Evolutionary conservation across 805 yeast species (phyloP), one percentile per base, ranked within the genome.

Genomic region (Helenozyma baotianmanensis): DNA sequence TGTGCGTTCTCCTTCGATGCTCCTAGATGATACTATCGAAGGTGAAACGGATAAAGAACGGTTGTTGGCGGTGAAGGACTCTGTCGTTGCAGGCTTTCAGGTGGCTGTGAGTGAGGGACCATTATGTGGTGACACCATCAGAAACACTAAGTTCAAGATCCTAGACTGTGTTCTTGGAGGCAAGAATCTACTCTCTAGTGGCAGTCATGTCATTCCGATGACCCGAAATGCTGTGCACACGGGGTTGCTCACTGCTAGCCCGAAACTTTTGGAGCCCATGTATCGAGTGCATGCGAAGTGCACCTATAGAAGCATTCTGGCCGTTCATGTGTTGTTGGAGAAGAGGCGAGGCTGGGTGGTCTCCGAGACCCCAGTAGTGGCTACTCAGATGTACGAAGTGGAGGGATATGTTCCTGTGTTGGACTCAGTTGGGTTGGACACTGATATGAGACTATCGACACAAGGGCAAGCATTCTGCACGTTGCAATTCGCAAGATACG

Each of bases 21-120:
- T 76, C 15, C 36, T 74, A 11, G 85, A 90, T 54, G 97, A 90
- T 46, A 84, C 94, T 0, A 50, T 89, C 3, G 68, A 60, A 33
- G 78, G 68, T 18, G 92, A 83, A 36, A 80, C 81, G 1, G 83
- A 85, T 48, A 78, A 77, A 49, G 58, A 60, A 16, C 33, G 60
- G 9, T 47, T 83, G 21, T 38, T 47, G 1, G 32, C 60, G 0
- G 64, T 73, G 18, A 79, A 75, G 39, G 78, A 74, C 6, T 64
- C 76, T 2, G 70, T 89, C 1, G 59, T 64, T 2, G 81, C 80
- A 44, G 98, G 97, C 0, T 92, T 90, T 59, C 71, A 74, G 47
- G 84, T 95, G 92, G 81, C 82, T 2, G 68, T 75, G 0, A 68
- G 76, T 35, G 95, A 85, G 48, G 98, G 98, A 0, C 98, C 99